Conservation (phyloP, 805 yeast genomes). For the Ascoidea rubescens region DNA sequence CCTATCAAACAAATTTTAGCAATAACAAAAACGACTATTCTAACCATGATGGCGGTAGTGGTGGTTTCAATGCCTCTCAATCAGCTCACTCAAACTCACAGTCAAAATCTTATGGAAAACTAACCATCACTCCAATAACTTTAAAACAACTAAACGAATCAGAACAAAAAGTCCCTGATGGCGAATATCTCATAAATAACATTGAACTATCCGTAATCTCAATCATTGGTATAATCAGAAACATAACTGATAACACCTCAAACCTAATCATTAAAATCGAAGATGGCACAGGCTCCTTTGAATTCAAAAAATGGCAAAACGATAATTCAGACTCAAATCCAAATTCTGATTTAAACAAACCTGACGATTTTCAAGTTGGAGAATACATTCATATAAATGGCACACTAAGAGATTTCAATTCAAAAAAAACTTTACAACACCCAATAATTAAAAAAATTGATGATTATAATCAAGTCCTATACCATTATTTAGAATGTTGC, state of each 20-base stretch:
- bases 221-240: constrained; percentile 59
- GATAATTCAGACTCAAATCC: constrained; percentile 17
- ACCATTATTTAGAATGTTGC: constrained; percentile 55
- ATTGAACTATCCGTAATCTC: constrained; percentile 50
- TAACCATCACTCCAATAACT: constrained; percentile 50
- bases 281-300: constrained; percentile 63
- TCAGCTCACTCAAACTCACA: constrained; percentile 19
- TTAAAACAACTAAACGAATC: constrained; percentile 58
- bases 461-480: constrained; percentile 54
- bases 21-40: no score
- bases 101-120: constrained; percentile 16
- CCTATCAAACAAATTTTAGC: not conserved
- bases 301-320: constrained; percentile 51
- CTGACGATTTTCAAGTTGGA: constrained; percentile 26
- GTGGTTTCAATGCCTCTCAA: constrained; percentile 20
- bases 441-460: constrained; percentile 41
- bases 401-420: constrained; percentile 43
- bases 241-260: constrained; percentile 42
- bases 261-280: constrained; percentile 48
- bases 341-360: constrained; percentile 17
- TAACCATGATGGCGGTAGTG: constrained; percentile 14
- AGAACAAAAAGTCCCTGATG: constrained; percentile 49
- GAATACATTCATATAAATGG: constrained; percentile 50
- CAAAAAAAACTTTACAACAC: constrained; percentile 49
- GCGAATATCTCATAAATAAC: constrained; percentile 44